Evolutionary conservation across 495 filamentous ascomycete species (phyloP), one percentile per base, ranked within the genome.

Genomic region (Trichodelitschia bisporula): DNA sequence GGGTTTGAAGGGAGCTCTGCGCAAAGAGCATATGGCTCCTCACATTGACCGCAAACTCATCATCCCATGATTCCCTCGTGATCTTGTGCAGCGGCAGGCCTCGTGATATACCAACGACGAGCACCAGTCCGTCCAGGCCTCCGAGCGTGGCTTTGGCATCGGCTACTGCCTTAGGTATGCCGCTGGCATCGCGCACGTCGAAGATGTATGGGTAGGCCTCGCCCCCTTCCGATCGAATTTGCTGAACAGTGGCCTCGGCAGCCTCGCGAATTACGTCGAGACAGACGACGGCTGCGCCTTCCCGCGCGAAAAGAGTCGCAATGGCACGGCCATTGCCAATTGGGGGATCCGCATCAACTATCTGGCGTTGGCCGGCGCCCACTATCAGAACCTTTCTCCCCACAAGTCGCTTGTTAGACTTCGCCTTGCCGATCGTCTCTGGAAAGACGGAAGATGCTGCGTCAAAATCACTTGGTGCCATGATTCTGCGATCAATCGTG

Each of bases 381-480:
- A 31, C 30, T 15, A 31, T 19, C 8, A 31, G 30, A 15, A 31
- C 21, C 3, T 19, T 13, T 11, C 18, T 18, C 11, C 30, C 30
- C 10, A 19, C 13, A 15, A 31, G 30, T n/a, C 30, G 30, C 3
- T 11, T 19, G 15, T 19, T 13, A 19, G 16, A 15, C 3, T 15
- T 15, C 4, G 30, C 30, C 18, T 31, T 31, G 14, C 30, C 30
- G 13, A 11, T 6, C 8, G 30, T 11, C 18, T 31, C 30, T 8
- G 18, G 11, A 15, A 18, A 18, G 30, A 31, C 15, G 21, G 21
- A 24, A 12, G 12, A 12, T 31, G 75, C 66, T 29, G 64, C 57
- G 48, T 77, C 70, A 4, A 77, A 51, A 3, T 64, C 72, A 3
- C 68, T 72, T 63, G 57, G 2, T 24, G 21, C 12, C 8, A 30